These are phyloP conservation scores for Solanum pinnatisectum DNA, from an alignment of 257 asterid species.

Conservation along the genomic window DNA sequence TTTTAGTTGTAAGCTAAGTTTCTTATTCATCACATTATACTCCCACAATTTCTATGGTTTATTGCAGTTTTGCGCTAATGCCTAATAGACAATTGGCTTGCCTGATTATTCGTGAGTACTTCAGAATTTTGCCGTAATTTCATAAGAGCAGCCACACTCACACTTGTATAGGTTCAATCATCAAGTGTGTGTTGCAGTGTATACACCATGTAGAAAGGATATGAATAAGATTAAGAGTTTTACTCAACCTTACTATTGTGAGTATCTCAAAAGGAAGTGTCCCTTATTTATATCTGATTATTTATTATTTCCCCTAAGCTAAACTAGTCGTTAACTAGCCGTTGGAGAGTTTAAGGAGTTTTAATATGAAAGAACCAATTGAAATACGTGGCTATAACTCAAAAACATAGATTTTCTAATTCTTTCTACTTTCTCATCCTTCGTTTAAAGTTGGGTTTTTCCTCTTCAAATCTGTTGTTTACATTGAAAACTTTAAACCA, in stretches of 20 bases:
- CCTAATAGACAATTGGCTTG: neutral
- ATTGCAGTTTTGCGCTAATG: neutral
- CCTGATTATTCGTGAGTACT: neutral
- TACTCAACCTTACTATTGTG: neutral
- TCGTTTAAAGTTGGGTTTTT: neutral
- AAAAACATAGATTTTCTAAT: neutral
- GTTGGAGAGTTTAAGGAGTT: neutral
- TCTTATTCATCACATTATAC: neutral
- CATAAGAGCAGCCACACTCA: neutral
- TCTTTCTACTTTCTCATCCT: neutral
- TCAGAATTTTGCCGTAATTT: neutral
- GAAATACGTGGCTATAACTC: neutral
- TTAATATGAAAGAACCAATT: neutral
- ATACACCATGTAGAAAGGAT: neutral
- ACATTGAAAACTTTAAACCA: neutral
- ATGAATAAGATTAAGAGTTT: neutral
- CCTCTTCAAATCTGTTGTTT: neutral
- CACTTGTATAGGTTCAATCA: neutral
- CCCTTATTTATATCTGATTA: neutral
- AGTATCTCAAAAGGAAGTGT: neutral
- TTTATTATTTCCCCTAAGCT: neutral
- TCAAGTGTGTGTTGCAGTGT: neutral
- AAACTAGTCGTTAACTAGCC: neutral
- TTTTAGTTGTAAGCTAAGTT: neutral
- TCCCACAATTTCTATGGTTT: neutral